Base-by-base conservation (phyloP, 495 filamentous ascomycete genomes). In the Hypoxylon intermedium region DNA sequence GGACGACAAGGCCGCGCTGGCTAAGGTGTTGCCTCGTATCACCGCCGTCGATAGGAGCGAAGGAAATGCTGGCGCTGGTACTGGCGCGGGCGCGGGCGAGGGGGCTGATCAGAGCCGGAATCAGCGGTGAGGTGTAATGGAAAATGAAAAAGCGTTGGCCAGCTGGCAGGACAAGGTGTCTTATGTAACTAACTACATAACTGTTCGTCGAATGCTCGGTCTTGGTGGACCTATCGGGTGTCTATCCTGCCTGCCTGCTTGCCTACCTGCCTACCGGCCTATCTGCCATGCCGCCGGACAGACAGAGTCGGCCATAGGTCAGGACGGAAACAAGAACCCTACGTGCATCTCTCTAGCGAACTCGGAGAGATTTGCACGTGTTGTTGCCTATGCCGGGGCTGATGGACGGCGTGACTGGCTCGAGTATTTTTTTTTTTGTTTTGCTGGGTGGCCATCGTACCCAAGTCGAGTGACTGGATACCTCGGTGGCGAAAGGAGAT, bases 1-100 rank as follows among this genome's bases (percentile, higher is more conserved):
- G 48, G 67, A 72, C 19, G 79, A 80, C 61, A 71, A 68, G 59
- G 75, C 61, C 12, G 74, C 58, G 19, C 65, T 81, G 48, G 68
- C 70, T 15, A 70, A 65, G 58, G 33, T 69, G 9, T 55, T 68
- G 31, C 77, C 79, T n/a, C 67, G 67, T 47, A 73, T 81, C 60
- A 69, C 69, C 24, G 49, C 63, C 44, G 67, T 80, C 19, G 71
- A 76, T 13, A 63, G 64, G 45, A 51, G 63, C n/a, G 30, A 28
- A 5, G 11, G 21, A 0, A 24, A 23, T 16, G 16, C 20, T 13
- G 34, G 33, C 9, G 24, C 21, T 7, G 20, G 6, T 16, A 44
- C 19, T 7, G 21, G 30, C 36, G n/a, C n/a, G n/a, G n/a, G n/a
- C n/a, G n/a, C n/a, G 24, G 23, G 34, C 5, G 15, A 31, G 7